Percentiles rank a stretch among this genome's conserved stretches.
These are phyloP conservation scores for Hysterangium stoloniferum DNA, from an alignment of 768 basidiomycete genomes.

Conservation along the genomic window DNA sequence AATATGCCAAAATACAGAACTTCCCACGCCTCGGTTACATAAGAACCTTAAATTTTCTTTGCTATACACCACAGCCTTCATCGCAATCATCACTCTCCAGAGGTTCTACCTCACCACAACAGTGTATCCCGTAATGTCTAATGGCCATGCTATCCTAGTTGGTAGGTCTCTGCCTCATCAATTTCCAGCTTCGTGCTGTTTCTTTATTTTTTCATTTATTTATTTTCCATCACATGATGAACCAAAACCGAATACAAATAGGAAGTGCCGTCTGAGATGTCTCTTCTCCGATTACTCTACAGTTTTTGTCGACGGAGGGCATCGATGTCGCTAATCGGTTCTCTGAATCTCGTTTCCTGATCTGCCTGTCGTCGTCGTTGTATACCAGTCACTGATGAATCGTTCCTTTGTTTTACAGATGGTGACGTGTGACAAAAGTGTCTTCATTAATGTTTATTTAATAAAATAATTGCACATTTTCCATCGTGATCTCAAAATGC, in stretches of 20 bases:
- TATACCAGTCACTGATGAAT: no score
- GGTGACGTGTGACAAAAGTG: no score
- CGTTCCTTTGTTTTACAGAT: no score
- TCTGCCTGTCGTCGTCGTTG: no score
- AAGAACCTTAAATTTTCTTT: neutral
- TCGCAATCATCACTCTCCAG: no score
- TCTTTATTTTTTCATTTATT: neutral
- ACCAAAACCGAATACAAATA: constrained; percentile 10
- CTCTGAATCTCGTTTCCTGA: constrained; percentile 10
- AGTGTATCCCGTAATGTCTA: no score
- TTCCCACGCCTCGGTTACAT: constrained; percentile 6
- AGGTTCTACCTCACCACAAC: no score
- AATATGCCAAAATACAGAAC: constrained; percentile 7
- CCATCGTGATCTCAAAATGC: no score
- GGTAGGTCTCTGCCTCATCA: no score
- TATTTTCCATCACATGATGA: constrained; percentile 2
- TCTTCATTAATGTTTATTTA: no score
- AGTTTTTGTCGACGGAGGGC: constrained; percentile 8
- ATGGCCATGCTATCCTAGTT: no score
- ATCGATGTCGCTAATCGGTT: constrained; percentile 11
- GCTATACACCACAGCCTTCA: neutral
- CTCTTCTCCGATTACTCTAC: constrained; percentile 7
- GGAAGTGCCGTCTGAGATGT: constrained; percentile 13
- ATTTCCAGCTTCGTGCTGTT: neutral
- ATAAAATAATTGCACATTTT: no score